phyloP scores from a whole-genome alignment of 176 grass and related monocot genomes.

The Phoenix dactylifera region DNA sequence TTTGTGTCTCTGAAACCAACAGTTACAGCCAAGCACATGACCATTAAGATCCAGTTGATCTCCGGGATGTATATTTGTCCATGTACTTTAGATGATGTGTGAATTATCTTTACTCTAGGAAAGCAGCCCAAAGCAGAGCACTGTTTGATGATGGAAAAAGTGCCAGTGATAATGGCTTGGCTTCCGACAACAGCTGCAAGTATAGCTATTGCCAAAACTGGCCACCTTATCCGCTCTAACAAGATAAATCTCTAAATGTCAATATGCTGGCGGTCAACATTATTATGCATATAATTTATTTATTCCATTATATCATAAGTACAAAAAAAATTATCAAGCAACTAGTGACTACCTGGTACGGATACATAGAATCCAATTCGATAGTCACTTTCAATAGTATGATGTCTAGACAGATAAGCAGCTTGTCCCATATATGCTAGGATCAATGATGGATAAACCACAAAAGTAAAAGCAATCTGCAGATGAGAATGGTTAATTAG shows the following conservation, averaged over 20 bases:
- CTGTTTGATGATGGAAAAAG: constrained; percentile 94
- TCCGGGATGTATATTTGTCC: constrained; percentile 96
- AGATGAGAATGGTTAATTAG: constrained; percentile 5
- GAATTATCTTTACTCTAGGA: constrained; percentile 80
- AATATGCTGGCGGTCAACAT: background rate
- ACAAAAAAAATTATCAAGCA: too few species aligned
- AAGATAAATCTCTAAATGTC: constrained; percentile 22
- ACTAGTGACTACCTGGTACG: constrained; percentile 56
- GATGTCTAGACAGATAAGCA: constrained; percentile 87
- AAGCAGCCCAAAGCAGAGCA: constrained; percentile 76
- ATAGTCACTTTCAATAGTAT: constrained; percentile 47
- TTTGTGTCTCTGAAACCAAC: constrained; percentile 87
- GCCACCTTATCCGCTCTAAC: constrained; percentile 92
- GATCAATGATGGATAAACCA: constrained; percentile 79
- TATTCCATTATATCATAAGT: too few species aligned
- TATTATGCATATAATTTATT: background rate
- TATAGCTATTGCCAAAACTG: constrained; percentile 75
- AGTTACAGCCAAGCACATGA: constrained; percentile 74
- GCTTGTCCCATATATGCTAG: constrained; percentile 98
- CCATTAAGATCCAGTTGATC: constrained; percentile 95
- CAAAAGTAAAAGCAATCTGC: constrained; percentile 77
- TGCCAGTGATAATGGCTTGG: constrained; percentile 86
- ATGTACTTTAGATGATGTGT: constrained; percentile 72
- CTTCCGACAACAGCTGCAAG: constrained; percentile 70
- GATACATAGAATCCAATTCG: constrained; percentile 93